Evolutionary conservation across 306 rosid genomes (phyloP), one percentile per base, ranked within the genome.

Genomic region (Dryas alaskensis): DNA sequence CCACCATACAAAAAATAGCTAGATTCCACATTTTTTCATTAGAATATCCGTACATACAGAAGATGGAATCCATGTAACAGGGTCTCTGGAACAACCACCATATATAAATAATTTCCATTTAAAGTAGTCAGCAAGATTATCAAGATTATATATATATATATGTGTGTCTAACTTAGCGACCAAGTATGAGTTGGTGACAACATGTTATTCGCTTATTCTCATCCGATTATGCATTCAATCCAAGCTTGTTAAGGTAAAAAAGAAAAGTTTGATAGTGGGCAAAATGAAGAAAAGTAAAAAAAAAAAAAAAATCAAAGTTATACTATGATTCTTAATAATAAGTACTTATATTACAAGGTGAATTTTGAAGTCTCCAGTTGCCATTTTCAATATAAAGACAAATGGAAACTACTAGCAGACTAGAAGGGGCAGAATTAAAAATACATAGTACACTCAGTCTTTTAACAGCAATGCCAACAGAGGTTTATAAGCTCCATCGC

Each of bases 351-450:
- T 31, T 83, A 88, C 85, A 87, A 80, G 57, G 67, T 27, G 55
- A 72, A 25, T n/a, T 59, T 49, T 46, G 7, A 6, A 50, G 84
- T 43, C 77, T 77, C 81, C 88, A 84, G 69, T 82, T 45, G 86
- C 90, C 86, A 73, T 80, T 72, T 74, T 72, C 70, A 69, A 68
- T 82, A 74, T 76, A 39, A 47, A 77, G 61, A 80, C 76, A 73
- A 62, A 81, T 81, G 79, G 86, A 83, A 78, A 79, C 76, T 58
- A 72, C 69, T 12, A 70, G 40, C 8, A 55, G 13, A 27, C 74
- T 70, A 55, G 64, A 7, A 73, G 67, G 71, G 53, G 48, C 27
- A 17, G 16, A 55, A 69, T 69, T 25, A 17, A 49, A 13, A 19
- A 19, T 52, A 75, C 60, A 69, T 61, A 43, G 76, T 67, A 76